Percentiles rank a stretch among this genome's conserved stretches.
Conservation (phyloP, 805 yeast species). For the Pichia thaimueangensis region DNA sequence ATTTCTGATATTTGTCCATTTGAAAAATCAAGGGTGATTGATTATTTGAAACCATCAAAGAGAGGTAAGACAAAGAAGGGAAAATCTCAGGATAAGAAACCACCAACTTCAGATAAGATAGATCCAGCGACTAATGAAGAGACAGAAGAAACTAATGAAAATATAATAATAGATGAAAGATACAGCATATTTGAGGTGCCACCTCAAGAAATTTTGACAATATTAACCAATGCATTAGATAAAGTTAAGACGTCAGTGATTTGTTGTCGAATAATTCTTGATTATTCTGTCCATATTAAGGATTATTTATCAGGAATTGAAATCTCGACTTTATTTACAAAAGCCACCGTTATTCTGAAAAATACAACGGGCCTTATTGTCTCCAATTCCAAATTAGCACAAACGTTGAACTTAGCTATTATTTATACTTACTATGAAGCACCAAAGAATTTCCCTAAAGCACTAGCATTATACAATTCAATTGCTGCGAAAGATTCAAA, state of each 20-base stretch:
- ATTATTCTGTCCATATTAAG: slow-evolving; percentile 50
- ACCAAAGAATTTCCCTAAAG: slow-evolving; percentile 78
- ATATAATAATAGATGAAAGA: too few relatives aligned
- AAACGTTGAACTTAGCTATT: slow-evolving; percentile 63
- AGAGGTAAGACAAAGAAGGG: slow-evolving; percentile 13
- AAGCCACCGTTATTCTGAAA: slow-evolving; percentile 42
- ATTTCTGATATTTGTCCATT: slow-evolving; percentile 67
- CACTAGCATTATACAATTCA: slow-evolving; percentile 61
- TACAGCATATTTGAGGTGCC: slow-evolving; percentile 3
- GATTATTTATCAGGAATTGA: slow-evolving; percentile 61
- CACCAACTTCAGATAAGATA: slow-evolving; percentile 12
- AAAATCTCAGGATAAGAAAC: slow-evolving; percentile 10
- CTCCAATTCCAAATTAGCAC: slow-evolving; percentile 46
- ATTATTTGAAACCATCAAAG: slow-evolving; percentile 17
- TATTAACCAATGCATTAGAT: slow-evolving; percentile 11
- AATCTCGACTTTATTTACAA: slow-evolving; percentile 54
- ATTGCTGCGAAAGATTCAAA: slow-evolving; percentile 39
- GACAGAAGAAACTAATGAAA: too few relatives aligned
- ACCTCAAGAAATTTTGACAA: slow-evolving; percentile 15
- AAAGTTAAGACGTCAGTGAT: slow-evolving; percentile 39
- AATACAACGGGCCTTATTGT: slow-evolving; percentile 43
- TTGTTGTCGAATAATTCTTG: slow-evolving; percentile 59
- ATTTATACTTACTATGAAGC: slow-evolving; percentile 82
- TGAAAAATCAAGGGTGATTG: slow-evolving; percentile 28
- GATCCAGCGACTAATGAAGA: slow-evolving; percentile 8